A percentile compares a stretch with the other conserved stretches of the same genome.
phyloP scores from a whole-genome alignment of 2,329 filamentous ascomycete species.

The Rhytidhysteron rufulum region DNA sequence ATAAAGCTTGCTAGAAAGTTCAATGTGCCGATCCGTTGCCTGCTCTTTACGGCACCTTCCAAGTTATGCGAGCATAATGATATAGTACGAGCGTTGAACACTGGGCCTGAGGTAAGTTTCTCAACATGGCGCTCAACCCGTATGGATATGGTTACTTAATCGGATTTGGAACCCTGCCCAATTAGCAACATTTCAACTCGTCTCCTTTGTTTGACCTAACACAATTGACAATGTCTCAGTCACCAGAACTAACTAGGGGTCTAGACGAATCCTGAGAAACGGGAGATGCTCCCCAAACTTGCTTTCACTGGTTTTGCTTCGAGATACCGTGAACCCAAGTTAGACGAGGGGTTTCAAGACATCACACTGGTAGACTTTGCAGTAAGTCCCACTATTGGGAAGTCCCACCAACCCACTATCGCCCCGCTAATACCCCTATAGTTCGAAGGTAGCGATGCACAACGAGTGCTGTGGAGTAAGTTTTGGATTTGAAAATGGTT shows the following conservation, averaged over 20 bases:
- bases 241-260: constrained; percentile 15
- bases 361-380: constrained; percentile 71
- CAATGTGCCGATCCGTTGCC: constrained; percentile 73
- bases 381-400: constrained; percentile 37
- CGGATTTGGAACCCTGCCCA: too few relatives aligned
- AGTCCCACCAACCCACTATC: constrained; percentile 1
- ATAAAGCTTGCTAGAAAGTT: constrained; percentile 66
- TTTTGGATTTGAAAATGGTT: constrained; percentile 63
- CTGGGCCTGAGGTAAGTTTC: constrained; percentile 30
- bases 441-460: constrained; percentile 66
- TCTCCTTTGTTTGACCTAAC: too few relatives aligned
- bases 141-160: too few relatives aligned
- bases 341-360: constrained; percentile 79
- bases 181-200: too few relatives aligned
- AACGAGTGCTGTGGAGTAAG: constrained; percentile 67
- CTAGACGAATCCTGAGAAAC: constrained; percentile 77
- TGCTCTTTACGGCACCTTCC: constrained; percentile 74
- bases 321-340: constrained; percentile 67
- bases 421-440: constrained; percentile 24
- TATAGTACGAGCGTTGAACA: constrained; percentile 66
- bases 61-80: constrained; percentile 82
- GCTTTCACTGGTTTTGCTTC: constrained; percentile 75
- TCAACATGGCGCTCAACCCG: too few relatives aligned
- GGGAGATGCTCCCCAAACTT: constrained; percentile 68
- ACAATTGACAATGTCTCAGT: too few relatives aligned